Evolutionary conservation across 2,329 filamentous ascomycete species (phyloP).

Genomic region (Fusarium brevicatenulatum): DNA sequence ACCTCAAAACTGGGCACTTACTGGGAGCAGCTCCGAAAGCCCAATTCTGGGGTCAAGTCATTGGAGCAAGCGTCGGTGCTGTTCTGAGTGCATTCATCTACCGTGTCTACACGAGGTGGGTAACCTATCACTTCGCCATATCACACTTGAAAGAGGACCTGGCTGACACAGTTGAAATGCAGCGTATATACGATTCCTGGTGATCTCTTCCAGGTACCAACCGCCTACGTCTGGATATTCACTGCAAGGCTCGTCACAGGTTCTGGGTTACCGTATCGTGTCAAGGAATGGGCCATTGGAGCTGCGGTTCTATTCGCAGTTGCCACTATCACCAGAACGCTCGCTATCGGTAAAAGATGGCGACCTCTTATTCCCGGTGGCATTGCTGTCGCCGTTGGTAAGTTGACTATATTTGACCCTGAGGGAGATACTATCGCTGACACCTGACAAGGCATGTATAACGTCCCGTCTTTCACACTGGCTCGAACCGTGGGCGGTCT

Average conservation of each 20-base stretch:
- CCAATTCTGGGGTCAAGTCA: constrained; percentile 96
- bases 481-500: constrained; percentile 84
- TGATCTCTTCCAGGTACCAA: constrained; percentile 91
- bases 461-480: constrained; percentile 94
- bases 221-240: constrained; percentile 97
- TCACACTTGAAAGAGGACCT: background rate
- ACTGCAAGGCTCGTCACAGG: constrained; percentile 94
- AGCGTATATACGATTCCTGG: constrained; percentile 90
- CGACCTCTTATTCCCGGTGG: constrained; percentile 85
- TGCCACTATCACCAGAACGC: constrained; percentile 77
- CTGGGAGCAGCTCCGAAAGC: constrained; percentile 92
- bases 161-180: constrained; percentile 10
- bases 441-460: constrained; percentile 81
- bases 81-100: constrained; percentile 89
- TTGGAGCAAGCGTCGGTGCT: constrained; percentile 87
- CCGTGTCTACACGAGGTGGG: constrained; percentile 78
- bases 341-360: constrained; percentile 68
- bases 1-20: constrained; percentile 94
- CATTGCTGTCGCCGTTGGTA: constrained; percentile 93
- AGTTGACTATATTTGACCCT: constrained; percentile 24
- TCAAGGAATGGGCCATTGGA: constrained; percentile 79
- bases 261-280: constrained; percentile 85
- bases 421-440: constrained; percentile 17
- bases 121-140: constrained; percentile 1
- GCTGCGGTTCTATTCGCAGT: constrained; percentile 79